Evolutionary conservation across 257 asterid genomes (phyloP).

Genomic region (Linaria vulgaris): DNA sequence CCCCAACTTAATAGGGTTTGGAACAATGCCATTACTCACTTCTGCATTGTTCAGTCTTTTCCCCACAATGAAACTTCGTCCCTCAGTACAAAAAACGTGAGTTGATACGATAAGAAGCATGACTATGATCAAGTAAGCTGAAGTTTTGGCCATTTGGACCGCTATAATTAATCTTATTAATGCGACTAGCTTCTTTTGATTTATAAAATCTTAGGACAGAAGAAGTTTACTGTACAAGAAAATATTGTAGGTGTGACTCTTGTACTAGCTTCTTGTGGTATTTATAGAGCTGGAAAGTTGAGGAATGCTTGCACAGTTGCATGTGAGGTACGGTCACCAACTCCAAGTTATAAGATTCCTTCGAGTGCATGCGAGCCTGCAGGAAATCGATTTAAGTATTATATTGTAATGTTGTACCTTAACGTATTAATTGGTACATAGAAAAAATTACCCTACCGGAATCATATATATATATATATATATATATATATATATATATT

Average conservation of each 20-base stretch:
- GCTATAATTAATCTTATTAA: no score
- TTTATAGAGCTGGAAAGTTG: slow-evolving; percentile 41
- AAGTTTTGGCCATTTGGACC: slow-evolving; percentile 31
- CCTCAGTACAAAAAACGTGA: slow-evolving; percentile 33
- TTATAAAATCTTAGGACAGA: neutral
- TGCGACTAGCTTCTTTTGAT: neutral
- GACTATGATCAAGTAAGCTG: slow-evolving; percentile 26
- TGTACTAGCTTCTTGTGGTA: slow-evolving; percentile 22
- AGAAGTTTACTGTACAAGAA: slow-evolving; percentile 10
- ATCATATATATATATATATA: no score
- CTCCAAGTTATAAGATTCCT: no score
- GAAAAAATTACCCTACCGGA: no score
- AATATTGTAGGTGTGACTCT: slow-evolving; percentile 12
- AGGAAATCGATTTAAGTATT: neutral
- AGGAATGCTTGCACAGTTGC: no score
- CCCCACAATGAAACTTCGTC: slow-evolving; percentile 29
- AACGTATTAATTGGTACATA: no score
- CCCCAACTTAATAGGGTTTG: slow-evolving; percentile 3
- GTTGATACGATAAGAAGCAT: slow-evolving; percentile 34
- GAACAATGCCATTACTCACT: neutral
- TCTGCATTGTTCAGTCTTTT: neutral
- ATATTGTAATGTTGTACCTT: no score
- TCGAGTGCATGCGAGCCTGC: slow-evolving; percentile 3
- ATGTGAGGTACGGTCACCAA: no score
- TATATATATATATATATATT: no score